These are phyloP conservation scores for baker's yeast (Saccharomyces cerevisiae) DNA, from an alignment of 805 yeast genomes.

Conservation along the genomic window DNA sequence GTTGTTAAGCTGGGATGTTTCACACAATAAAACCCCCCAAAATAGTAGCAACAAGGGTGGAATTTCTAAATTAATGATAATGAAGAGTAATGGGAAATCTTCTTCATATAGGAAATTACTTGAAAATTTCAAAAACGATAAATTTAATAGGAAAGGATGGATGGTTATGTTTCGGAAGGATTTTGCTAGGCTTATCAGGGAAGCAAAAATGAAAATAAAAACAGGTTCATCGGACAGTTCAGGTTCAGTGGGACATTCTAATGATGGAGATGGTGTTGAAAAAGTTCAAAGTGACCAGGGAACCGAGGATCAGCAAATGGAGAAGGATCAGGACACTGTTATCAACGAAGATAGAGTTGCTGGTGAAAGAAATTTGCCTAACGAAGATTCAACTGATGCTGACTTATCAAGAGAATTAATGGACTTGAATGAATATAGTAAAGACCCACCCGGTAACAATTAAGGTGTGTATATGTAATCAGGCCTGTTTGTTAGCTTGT, in stretches of 20 bases:
- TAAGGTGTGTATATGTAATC: background rate
- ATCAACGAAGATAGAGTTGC: background rate
- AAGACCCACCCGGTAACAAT: background rate
- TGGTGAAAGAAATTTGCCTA: background rate
- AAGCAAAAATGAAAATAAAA: slow-evolving; percentile 30
- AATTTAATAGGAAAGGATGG: slow-evolving; percentile 42
- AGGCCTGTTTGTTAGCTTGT: background rate
- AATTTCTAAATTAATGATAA: slow-evolving; percentile 16
- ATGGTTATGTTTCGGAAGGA: slow-evolving; percentile 33
- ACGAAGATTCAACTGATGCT: slow-evolving; percentile 5
- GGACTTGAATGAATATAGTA: background rate
- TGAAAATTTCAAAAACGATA: slow-evolving; percentile 36
- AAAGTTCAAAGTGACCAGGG: background rate
- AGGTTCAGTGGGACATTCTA: background rate
- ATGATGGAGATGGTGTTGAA: slow-evolving; percentile 14
- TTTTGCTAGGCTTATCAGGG: slow-evolving; percentile 32
- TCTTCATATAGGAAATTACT: slow-evolving; percentile 16
- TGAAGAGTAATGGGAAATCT: slow-evolving; percentile 31
- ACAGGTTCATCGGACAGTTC: slow-evolving; percentile 3
- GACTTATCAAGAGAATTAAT: slow-evolving; percentile 4
- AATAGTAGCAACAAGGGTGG: slow-evolving; percentile 14
- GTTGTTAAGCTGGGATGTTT: slow-evolving; percentile 60
- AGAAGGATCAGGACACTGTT: background rate
- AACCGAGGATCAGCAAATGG: background rate
- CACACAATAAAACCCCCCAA: slow-evolving; percentile 13